Percentiles rank a stretch among this genome's conserved stretches.
Evolutionary conservation across 2,329 filamentous ascomycete species (phyloP).

Genomic region (Paramyrothecium sp.): DNA sequence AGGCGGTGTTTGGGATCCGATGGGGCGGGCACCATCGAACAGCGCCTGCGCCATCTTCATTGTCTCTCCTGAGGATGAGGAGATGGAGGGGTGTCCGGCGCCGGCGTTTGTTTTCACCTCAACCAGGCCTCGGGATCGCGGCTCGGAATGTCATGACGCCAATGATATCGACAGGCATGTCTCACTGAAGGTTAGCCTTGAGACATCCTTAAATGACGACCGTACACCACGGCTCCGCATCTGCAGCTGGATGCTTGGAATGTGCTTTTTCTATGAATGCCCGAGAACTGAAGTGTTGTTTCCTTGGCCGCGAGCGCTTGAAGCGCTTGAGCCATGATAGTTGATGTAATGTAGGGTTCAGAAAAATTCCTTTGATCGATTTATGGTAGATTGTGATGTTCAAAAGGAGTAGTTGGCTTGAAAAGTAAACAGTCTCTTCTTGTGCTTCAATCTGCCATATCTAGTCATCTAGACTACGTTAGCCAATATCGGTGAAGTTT

Average conservation of each 20-base stretch:
- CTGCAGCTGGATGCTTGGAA: constrained; percentile 16
- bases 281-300: constrained; percentile 13
- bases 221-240: constrained; percentile 12
- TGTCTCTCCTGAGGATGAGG: neutral
- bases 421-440: too few species aligned
- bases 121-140: constrained; percentile 8
- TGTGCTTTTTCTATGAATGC: constrained; percentile 18
- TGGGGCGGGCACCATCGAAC: neutral
- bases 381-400: too few species aligned
- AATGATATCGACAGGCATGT: constrained; percentile 21
- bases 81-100: neutral
- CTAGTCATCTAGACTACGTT: too few species aligned
- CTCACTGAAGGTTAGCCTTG: constrained; percentile 13
- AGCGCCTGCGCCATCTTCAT: constrained; percentile 15
- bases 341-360: neutral
- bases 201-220: neutral
- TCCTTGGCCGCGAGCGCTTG: constrained; percentile 16
- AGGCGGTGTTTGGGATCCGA: constrained; percentile 10
- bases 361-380: too few species aligned
- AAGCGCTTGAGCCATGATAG: neutral
- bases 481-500: too few species aligned
- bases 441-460: too few species aligned
- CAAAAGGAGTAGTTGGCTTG: too few species aligned
- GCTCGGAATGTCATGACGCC: constrained; percentile 9
- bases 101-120: constrained; percentile 15